Conservation (phyloP, 2,329 filamentous ascomycete species). For the Pseudohalonectria lignicola region DNA sequence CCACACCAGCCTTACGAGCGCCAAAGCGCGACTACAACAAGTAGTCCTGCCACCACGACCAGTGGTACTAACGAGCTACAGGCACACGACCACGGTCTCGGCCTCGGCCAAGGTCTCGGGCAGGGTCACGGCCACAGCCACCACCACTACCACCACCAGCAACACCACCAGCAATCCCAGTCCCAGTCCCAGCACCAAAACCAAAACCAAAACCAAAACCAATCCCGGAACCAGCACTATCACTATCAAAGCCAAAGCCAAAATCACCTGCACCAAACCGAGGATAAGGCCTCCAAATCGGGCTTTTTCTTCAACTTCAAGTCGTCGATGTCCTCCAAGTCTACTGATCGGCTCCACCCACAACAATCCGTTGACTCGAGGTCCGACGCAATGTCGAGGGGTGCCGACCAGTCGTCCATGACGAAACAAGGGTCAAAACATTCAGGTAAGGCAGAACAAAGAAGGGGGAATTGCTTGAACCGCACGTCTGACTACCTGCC, state of each 20-base stretch:
- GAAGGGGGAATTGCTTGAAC: neutral
- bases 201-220: too few species aligned
- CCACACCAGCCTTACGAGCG: constrained; percentile 11
- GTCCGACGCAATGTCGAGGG: constrained; percentile 26
- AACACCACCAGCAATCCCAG: constrained; percentile 8
- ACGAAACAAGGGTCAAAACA: constrained; percentile 18
- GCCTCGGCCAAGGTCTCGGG: too few species aligned
- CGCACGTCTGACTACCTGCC: too few species aligned
- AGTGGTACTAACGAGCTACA: too few species aligned
- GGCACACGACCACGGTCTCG: too few species aligned
- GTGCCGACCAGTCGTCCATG: constrained; percentile 15
- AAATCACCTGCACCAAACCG: constrained; percentile 20
- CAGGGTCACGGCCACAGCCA: constrained; percentile 8
- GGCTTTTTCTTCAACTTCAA: constrained; percentile 41
- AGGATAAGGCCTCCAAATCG: constrained; percentile 32
- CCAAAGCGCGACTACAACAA: constrained; percentile 1
- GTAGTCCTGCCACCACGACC: too few species aligned
- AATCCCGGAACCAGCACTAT: too few species aligned
- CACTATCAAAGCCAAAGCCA: too few species aligned
- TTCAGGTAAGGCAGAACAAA: constrained; percentile 15
- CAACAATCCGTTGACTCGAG: constrained; percentile 24
- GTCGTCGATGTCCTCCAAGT: constrained; percentile 32
- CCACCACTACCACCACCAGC: constrained; percentile 7
- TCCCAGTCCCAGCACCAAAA: constrained; percentile 16
- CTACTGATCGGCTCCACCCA: constrained; percentile 21